These are phyloP conservation scores for Conidiobolus incongruus DNA, from an alignment of 371 early-diverging fungal genomes.

Conservation along the genomic window DNA sequence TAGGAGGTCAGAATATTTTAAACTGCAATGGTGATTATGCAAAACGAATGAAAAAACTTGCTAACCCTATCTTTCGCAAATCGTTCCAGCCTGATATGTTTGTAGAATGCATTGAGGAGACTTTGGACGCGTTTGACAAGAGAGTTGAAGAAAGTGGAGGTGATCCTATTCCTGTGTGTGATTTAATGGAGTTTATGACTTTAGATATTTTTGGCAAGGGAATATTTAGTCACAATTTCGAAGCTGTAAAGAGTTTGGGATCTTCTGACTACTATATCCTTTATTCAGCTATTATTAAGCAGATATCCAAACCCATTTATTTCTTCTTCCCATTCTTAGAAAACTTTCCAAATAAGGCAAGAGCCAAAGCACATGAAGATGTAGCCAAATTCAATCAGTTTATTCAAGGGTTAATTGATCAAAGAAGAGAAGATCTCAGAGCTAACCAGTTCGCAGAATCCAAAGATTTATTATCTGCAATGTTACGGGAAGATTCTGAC, in stretches of 20 bases:
- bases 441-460: too few species aligned
- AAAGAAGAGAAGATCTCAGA: neutral
- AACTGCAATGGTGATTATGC: conserved; percentile 7
- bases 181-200: neutral
- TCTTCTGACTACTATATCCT: too few species aligned
- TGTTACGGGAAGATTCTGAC: too few species aligned
- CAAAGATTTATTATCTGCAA: too few species aligned
- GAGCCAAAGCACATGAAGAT: neutral
- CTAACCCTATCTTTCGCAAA: conserved; percentile 6
- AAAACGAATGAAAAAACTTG: conserved; percentile 10
- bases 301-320: conserved; percentile 1
- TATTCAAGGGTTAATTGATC: conserved; percentile 1
- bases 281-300: too few species aligned
- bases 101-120: neutral
- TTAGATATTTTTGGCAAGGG: conserved; percentile 4
- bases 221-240: conserved; percentile 1
- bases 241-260: neutral
- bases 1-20: conserved; percentile 4
- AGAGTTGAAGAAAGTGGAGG: neutral
- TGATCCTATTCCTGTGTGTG: neutral
- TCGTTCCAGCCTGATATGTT: neutral
- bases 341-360: conserved; percentile 6
- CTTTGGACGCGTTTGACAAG: too few species aligned
- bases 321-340: conserved; percentile 5
- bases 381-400: neutral